phyloP scores from a whole-genome alignment of 208 protist species.

The Polymyxa betae region DNA sequence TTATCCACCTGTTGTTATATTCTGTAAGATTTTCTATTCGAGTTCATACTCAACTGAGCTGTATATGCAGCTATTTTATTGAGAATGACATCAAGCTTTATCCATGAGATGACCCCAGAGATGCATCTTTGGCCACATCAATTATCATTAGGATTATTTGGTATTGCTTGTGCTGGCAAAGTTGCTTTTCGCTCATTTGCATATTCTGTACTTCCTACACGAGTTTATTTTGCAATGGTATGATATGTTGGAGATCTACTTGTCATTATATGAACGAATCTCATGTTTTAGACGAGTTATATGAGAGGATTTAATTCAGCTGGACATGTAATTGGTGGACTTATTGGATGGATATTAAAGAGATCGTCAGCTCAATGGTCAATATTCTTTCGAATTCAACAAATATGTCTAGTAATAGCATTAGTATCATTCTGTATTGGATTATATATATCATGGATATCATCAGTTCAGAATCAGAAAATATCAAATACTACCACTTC shows the following conservation, averaged over 20 bases:
- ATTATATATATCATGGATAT: neutral
- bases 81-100: neutral
- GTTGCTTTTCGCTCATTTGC: neutral
- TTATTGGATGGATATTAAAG: neutral
- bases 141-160: neutral
- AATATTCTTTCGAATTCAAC: neutral
- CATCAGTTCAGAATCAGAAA: neutral
- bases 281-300: neutral
- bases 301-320: neutral
- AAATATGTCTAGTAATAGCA: neutral
- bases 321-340: neutral
- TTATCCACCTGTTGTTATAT: neutral
- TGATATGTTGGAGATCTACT: no score
- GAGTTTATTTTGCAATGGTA: neutral
- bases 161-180: neutral
- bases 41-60: no score
- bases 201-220: neutral
- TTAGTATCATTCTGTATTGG: neutral
- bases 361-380: neutral
- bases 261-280: no score
- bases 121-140: neutral
- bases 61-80: neutral
- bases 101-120: neutral
- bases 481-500: neutral
- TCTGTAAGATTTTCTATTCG: no score